These are phyloP conservation scores for Chenopodium suecicum DNA, from an alignment of 148 eudicot genomes.

Conservation along the genomic window DNA sequence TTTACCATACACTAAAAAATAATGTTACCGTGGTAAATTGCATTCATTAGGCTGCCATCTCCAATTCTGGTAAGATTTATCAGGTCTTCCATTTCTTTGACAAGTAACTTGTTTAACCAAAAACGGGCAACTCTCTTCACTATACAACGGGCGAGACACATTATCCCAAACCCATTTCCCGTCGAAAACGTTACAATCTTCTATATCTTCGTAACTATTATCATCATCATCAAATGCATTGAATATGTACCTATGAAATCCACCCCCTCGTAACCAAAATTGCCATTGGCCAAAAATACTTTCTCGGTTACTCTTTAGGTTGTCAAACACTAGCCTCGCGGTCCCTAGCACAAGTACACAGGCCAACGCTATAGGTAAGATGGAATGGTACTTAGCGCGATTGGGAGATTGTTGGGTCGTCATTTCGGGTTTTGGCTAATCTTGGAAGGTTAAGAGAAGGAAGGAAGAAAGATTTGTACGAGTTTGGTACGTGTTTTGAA, in stretches of 20 bases:
- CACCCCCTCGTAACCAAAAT: conserved; percentile 32
- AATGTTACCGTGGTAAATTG: conserved; percentile 73
- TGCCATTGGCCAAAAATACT: conserved; percentile 31
- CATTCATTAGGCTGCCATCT: conserved; percentile 89
- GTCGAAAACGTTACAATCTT: conserved; percentile 76
- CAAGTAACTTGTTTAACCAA: conserved; percentile 85
- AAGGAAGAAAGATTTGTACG: background rate
- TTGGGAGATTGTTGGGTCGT: conserved; percentile 37
- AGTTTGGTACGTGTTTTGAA: background rate
- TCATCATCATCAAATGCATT: conserved; percentile 29
- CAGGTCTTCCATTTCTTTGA: conserved; percentile 77
- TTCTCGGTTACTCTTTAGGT: conserved; percentile 40
- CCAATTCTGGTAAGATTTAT: conserved; percentile 74
- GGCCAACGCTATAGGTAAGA: conserved; percentile 59
- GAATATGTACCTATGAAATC: conserved; percentile 17
- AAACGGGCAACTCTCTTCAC: conserved; percentile 65
- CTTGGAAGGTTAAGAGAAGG: background rate
- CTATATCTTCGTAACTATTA: conserved; percentile 47
- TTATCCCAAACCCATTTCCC: conserved; percentile 89
- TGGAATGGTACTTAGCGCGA: conserved; percentile 43
- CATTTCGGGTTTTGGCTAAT: conserved; percentile 27
- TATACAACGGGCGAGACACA: conserved; percentile 50
- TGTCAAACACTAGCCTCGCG: conserved; percentile 52
- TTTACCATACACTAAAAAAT: too few species aligned
- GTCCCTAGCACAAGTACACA: conserved; percentile 65